Evolutionary conservation across 768 basidiomycete genomes (phyloP), one percentile per base, ranked within the genome.

Genomic region (Rhodotorula toruloides): DNA sequence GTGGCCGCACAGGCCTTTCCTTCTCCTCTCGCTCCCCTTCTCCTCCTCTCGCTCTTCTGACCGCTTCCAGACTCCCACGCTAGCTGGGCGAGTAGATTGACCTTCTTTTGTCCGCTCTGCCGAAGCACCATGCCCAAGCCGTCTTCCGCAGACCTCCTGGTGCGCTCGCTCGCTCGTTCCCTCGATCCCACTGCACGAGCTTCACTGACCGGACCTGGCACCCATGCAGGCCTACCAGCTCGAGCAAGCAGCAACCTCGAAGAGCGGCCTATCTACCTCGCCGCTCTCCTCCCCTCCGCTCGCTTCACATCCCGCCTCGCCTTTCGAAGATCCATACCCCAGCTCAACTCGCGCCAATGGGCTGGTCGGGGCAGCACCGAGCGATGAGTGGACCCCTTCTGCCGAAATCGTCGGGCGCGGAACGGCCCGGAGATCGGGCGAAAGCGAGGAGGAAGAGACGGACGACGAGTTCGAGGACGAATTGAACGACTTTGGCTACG

Each of bases 401-500:
- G 44, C 17, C 22, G 60, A 65, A 50, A 42, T 58, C 16, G 9
- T 2, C 7, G 42, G 47, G 2, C 37, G 62, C 29, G 37, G 17
- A 13, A 47, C 25, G 12, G 46, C 46, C 27, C 56, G n/a, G 27
- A n/a, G 25, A 19, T 42, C 22, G 58, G 37, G 37, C 17, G 32
- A 4, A 1, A 50, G 31, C 27, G 43, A 32, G 2, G 65, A 46
- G 1, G 42, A 43, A 5, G 65, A 62, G 25, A 52, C 54, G 27
- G 65, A 67, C 44, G 59, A 53, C 12, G 60, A 67, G 4, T 31
- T 58, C 29, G 65, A 67, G 32, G 44, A 57, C 37, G 65, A 67
- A 50, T 46, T 67, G 49, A 47, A 53, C 52, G 65, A 67, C 34
- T 67, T 62, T 17, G 65, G 65, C 22, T 67, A 62, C 44, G 65